phyloP scores from a whole-genome alignment of 1,139 yeast genomes.

The Saccharomyces hybrid region DNA sequence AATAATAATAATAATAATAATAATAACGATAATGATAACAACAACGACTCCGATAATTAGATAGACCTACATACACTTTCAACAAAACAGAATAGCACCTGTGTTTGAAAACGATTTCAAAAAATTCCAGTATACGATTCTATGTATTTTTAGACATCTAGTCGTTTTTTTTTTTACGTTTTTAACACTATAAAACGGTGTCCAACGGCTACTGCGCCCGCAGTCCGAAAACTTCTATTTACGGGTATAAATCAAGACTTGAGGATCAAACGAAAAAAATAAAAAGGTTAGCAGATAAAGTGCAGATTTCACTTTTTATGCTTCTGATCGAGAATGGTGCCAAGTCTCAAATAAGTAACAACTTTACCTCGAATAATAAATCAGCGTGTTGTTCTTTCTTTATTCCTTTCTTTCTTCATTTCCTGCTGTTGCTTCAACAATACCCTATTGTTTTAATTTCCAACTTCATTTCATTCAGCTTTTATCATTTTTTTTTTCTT shows the following conservation, averaged over 20 bases:
- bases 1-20: not conserved
- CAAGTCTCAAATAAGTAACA: not conserved
- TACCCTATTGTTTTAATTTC: not conserved
- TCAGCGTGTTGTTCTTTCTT: not conserved
- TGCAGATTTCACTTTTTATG: not conserved
- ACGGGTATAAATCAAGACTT: not conserved
- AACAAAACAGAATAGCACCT: no score
- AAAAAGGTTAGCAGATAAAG: not conserved
- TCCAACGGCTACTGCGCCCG: not conserved
- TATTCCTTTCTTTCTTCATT: not conserved
- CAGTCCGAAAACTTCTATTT: not conserved
- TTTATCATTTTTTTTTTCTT: not conserved
- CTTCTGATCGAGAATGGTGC: not conserved
- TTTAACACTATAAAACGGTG: constrained; percentile 2
- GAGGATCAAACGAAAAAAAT: not conserved
- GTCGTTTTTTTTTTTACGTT: not conserved
- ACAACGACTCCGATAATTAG: not conserved
- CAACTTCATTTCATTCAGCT: not conserved
- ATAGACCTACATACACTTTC: not conserved
- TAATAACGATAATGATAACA: not conserved
- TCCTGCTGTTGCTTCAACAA: not conserved
- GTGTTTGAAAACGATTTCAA: no score
- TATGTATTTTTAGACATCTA: no score
- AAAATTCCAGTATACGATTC: no score
- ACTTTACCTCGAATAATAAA: not conserved